phyloP scores from a whole-genome alignment of 2,329 filamentous ascomycete genomes.

The Aureobasidium leucospermi region DNA sequence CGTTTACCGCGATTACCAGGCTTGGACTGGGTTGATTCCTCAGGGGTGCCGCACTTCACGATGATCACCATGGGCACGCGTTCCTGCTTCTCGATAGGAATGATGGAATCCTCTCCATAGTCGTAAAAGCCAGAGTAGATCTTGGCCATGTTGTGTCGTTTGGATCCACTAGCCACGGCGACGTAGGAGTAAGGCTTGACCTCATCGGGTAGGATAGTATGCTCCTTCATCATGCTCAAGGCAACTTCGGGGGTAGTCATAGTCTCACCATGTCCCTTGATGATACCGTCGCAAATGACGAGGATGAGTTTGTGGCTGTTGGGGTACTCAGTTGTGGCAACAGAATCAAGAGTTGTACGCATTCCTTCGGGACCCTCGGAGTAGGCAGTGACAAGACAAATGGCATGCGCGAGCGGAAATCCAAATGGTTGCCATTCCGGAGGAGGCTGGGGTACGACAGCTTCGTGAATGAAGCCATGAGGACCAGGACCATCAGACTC shows the following conservation, averaged over 20 bases:
- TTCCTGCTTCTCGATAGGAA: conserved; percentile 83
- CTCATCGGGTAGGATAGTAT: conserved; percentile 68
- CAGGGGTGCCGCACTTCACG: conserved; percentile 90
- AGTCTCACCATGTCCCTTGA: conserved; percentile 88
- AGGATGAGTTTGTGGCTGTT: conserved; percentile 98
- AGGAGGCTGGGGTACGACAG: conserved; percentile 91
- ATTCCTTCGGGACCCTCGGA: conserved; percentile 92
- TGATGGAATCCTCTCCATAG: conserved; percentile 73
- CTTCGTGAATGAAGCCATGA: conserved; percentile 90
- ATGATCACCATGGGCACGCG: conserved; percentile 96
- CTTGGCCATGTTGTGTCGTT: conserved; percentile 99
- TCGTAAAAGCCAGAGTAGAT: conserved; percentile 98
- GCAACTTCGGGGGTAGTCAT: conserved; percentile 85
- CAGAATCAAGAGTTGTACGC: conserved; percentile 87
- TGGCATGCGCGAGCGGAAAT: conserved; percentile 84
- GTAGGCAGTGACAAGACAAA: conserved; percentile 93
- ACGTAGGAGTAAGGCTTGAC: conserved; percentile 93
- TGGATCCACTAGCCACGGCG: conserved; percentile 88
- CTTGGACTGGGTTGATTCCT: conserved; percentile 73
- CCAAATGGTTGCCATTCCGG: conserved; percentile 97
- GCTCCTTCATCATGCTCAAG: conserved; percentile 90
- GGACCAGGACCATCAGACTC: conserved; percentile 64
- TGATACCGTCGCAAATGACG: conserved; percentile 93
- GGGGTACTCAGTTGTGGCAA: conserved; percentile 95
- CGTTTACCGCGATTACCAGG: conserved; percentile 97